A percentile compares a stretch with the other conserved stretches of the same genome.
phyloP scores from a whole-genome alignment of 495 filamentous ascomycete genomes.

The Penicillium soppii region DNA sequence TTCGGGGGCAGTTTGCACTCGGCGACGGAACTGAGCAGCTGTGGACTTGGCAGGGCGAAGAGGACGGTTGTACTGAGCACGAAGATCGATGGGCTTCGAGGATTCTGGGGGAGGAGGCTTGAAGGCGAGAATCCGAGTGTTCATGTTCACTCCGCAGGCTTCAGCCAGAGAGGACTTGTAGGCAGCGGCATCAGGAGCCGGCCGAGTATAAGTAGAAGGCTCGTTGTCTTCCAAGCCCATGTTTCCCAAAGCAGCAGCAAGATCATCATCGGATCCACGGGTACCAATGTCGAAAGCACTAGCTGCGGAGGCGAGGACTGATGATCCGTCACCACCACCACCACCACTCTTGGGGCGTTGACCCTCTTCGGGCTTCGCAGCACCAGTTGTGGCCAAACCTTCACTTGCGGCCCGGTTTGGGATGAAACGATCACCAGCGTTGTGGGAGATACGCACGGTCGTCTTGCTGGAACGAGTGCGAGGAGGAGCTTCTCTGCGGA shows the following conservation, averaged over 20 bases:
- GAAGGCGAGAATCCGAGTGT: constrained; percentile 96
- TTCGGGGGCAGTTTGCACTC: constrained; percentile 91
- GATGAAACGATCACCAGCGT: constrained; percentile 91
- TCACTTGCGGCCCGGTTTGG: constrained; percentile 89
- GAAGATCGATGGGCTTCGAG: constrained; percentile 94
- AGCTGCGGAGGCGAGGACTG: constrained; percentile 67
- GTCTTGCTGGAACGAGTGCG: constrained; percentile 65
- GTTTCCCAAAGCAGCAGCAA: constrained; percentile 73
- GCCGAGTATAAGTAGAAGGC: constrained; percentile 61
- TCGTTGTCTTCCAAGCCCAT: constrained; percentile 70
- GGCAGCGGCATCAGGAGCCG: constrained; percentile 80
- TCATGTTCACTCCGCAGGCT: constrained; percentile 89
- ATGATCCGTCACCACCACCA: constrained; percentile 63
- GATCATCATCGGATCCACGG: constrained; percentile 68
- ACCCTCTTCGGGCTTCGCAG: constrained; percentile 74
- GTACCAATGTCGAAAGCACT: constrained; percentile 64
- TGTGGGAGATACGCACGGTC: constrained; percentile 70
- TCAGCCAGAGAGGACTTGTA: constrained; percentile 90
- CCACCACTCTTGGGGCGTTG: constrained; percentile 67
- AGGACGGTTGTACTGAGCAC: constrained; percentile 96
- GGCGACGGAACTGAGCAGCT: constrained; percentile 81
- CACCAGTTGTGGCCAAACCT: constrained; percentile 75
- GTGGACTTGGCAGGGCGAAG: constrained; percentile 71
- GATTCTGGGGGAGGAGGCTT: constrained; percentile 97
- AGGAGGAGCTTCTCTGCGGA: constrained; percentile 58